Evolutionary conservation across 2,329 filamentous ascomycete genomes (phyloP), one percentile per base, ranked within the genome.

Genomic region (Cryphonectria carpinicola): DNA sequence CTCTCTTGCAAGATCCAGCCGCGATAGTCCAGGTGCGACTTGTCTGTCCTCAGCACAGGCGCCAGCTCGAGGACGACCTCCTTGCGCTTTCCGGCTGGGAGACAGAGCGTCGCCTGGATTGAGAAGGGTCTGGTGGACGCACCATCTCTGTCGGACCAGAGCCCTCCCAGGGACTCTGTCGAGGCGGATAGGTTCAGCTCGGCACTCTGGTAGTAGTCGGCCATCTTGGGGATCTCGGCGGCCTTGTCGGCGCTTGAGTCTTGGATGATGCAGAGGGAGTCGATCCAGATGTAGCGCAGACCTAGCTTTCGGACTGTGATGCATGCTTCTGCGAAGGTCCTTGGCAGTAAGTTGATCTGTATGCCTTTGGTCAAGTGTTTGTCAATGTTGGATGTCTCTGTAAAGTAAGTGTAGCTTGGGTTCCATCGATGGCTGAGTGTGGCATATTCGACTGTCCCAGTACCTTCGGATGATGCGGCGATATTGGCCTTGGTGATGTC

Each of bases 391-490:
- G 66, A 67, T 37, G 25, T 60, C 14, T 37, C 41, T 13, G 66
- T 67, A 25, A 67, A 67, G 13, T 46, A 67, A 35, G 58, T 67
- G 56, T 67, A 67, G 4, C 43, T 52, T 1, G 66, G 66, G 17
- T 52, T 67, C 66, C 66, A 67, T 19, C 66, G 56, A n/a, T 63
- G 62, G 3, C 35, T 65, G 4, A 65, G 67, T 5, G 67, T 58
- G 7, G 35, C 62, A 35, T 58, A 43, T 58, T 46, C 7, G 71
- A 73, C 70, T 77, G 25, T 6, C 25, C n/a, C n/a, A 54, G 52
- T 28, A 14, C 22, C 52, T 4, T 14, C 4, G 25, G 52, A 28
- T 28, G 25, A 56, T 5, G 52, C 25, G 22, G 28, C n/a, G 8
- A 4, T 14, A 28, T 28, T 19, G 17, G 13, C 6, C 25, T 13